Evolutionary conservation across 345 rosid species (phyloP), one percentile per base, ranked within the genome.

Genomic region (Mercurialis annua): DNA sequence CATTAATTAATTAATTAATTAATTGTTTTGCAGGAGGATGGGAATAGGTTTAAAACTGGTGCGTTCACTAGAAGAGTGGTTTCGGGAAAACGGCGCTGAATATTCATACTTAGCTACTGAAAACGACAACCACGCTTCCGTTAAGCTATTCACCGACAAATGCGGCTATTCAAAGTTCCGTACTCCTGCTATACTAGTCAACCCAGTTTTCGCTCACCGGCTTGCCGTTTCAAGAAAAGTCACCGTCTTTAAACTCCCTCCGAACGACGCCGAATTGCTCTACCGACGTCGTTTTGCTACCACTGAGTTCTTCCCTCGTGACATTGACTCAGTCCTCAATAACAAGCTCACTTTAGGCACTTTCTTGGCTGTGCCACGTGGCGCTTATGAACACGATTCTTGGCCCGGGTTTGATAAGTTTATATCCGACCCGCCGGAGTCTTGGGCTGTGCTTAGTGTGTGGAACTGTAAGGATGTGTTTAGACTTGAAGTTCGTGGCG

Each of bases 241-340:
- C 70, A 56, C 85, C 62, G 29, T 94, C 73, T 50, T 89, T 68
- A 30, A 63, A 30, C 86, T 94, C 71, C 2, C 72, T 17, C 71
- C 86, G 1, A 60, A 58, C 61, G 96, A 82, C 66, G 97, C 99
- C 0, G 98, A 89, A 68, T 18, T 66, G 20, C 82, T 94, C 44
- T 94, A 94, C 83, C 92, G 89, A 10, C 70, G 69, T 36, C 88
- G 89, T 4, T 88, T 94, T 79, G 79, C 96, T 63, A 82, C 96
- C 65, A 88, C 90, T 59, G 99, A 94, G 86, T 94, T 94, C 75
- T 94, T 94, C 80, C 99, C 99, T 0, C 82, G 87, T 0, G 99
- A 94, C 81, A 83, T 94, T 57, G 96, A 85, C 78, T 84, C 98
- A 14, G 87, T 95, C 18, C 87, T 94, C 52, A 69, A 71, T 31